phyloP scores from a whole-genome alignment of 805 yeast species.

The Nakazawaea holstii region DNA sequence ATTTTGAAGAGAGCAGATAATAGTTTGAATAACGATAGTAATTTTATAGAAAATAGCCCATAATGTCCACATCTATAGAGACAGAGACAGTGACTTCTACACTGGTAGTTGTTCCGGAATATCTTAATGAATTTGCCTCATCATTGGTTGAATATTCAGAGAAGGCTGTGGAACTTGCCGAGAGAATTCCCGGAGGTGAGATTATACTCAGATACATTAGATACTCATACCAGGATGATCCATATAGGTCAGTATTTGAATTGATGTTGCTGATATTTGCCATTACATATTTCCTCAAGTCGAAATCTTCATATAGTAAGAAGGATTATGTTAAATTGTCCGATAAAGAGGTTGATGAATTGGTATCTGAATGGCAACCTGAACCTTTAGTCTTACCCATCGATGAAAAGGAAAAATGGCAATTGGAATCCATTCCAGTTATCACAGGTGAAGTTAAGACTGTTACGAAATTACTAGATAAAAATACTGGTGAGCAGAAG shows the following conservation, averaged over 20 bases:
- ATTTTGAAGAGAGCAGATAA: no score
- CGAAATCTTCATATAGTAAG: constrained; percentile 71
- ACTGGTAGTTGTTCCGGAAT: constrained; percentile 13
- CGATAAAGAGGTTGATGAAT: constrained; percentile 66
- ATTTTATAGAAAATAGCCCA: no score
- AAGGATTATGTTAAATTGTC: constrained; percentile 60
- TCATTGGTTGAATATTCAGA: not conserved
- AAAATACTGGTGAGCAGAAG: constrained; percentile 18
- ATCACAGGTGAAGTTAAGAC: constrained; percentile 48
- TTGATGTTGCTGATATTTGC: constrained; percentile 74
- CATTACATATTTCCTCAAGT: constrained; percentile 72
- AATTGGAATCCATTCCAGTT: constrained; percentile 57
- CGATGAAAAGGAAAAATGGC: constrained; percentile 51
- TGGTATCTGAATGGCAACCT: constrained; percentile 90
- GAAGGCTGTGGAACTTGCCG: constrained; percentile 2
- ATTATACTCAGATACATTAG: constrained; percentile 64
- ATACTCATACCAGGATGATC: constrained; percentile 90
- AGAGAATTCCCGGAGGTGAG: constrained; percentile 48
- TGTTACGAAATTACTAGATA: constrained; percentile 26
- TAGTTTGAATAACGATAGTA: no score
- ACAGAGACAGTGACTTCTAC: constrained; percentile 13
- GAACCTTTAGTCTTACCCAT: constrained; percentile 68
- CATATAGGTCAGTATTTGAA: constrained; percentile 83
- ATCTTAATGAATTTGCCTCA: constrained; percentile 9
- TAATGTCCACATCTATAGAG: not conserved